Conservation (phyloP, 768 basidiomycete genomes). For the Pleurotus eryngii region DNA sequence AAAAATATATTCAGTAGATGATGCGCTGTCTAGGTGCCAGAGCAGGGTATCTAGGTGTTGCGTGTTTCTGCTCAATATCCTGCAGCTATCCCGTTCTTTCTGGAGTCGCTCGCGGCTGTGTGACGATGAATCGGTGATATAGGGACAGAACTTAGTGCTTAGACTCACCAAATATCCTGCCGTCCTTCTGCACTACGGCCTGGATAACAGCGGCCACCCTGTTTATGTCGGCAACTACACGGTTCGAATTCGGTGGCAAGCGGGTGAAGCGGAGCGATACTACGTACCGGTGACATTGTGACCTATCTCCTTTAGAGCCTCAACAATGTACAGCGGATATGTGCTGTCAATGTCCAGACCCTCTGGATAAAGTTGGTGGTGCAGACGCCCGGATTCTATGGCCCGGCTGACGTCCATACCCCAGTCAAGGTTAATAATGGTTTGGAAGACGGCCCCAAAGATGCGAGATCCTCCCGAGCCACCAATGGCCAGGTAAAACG, state of each 20-base stretch:
- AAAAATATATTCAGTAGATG: background rate
- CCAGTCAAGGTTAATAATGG: constrained; percentile 76
- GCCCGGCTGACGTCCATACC: constrained; percentile 77
- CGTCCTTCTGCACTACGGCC: constrained; percentile 50
- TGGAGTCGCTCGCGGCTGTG: constrained; percentile 82
- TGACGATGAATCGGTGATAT: background rate
- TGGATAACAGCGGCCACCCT: constrained; percentile 79
- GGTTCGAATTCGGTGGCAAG: background rate
- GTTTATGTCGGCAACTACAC: constrained; percentile 56
- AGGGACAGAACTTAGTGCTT: constrained; percentile 3
- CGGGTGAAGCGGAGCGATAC: background rate
- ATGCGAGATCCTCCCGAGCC: constrained; percentile 89
- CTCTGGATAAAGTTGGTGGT: constrained; percentile 81
- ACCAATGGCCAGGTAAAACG: constrained; percentile 72
- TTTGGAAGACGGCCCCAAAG: constrained; percentile 76
- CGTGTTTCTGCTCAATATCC: constrained; percentile 53
- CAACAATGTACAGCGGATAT: constrained; percentile 54
- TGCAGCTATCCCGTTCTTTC: constrained; percentile 90
- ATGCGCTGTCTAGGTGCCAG: background rate
- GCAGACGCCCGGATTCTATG: constrained; percentile 81
- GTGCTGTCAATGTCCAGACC: constrained; percentile 57
- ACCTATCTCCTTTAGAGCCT: constrained; percentile 54
- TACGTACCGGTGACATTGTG: constrained; percentile 68
- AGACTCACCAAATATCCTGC: constrained; percentile 59
- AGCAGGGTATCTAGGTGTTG: background rate